Base-by-base conservation (phyloP, 345 rosid genomes). In the Lepidium didymum region DNA sequence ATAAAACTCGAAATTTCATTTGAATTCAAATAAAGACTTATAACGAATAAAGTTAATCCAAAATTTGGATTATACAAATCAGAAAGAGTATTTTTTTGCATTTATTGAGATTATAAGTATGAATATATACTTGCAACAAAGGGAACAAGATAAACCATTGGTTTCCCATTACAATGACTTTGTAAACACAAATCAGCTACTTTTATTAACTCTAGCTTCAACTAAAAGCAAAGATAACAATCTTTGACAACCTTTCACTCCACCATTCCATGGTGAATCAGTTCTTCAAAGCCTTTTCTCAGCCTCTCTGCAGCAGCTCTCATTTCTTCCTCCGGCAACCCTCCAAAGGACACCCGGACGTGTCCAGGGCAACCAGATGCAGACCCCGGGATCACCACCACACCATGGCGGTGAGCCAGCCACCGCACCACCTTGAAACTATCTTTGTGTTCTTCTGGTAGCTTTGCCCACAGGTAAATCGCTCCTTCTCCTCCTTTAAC, bases 401-500 rank as follows among this genome's bases (percentile, higher is more conserved):
- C 90, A 7, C 87, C 91, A 15, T 94, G 99, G 69, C 73, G 87
- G 34, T 68, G 80, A 18, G 89, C 99, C 2, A 94, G 88, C 99
- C 99, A 94, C 71, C 42, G 75, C 53, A 91, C 96, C 5, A 94
- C 97, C 55, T 75, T 80, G n/a, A 64, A 64, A 67, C 84, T 91
- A 18, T 87, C 73, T 1, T 3, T 11, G 13, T 73, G 54, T 50
- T 77, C 57, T 14, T 86, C 88, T 0, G 97, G 97, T 58, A 94
- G 88, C 72, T 75, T 91, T 2, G 87, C 97, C 99, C 97, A 94
- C 62, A 94, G 42, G 89, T 94, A 94, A 6, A 94, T 85, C 13
- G 91, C 95, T 2, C 99, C 97, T 78, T 94, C 99, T 66, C 97
- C 97, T 9, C 99, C 99, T 76, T 78, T 88, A 11, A 91, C 83